Conservation (phyloP, 2,329 filamentous ascomycete genomes). For the Mollisia scopiformis region DNA sequence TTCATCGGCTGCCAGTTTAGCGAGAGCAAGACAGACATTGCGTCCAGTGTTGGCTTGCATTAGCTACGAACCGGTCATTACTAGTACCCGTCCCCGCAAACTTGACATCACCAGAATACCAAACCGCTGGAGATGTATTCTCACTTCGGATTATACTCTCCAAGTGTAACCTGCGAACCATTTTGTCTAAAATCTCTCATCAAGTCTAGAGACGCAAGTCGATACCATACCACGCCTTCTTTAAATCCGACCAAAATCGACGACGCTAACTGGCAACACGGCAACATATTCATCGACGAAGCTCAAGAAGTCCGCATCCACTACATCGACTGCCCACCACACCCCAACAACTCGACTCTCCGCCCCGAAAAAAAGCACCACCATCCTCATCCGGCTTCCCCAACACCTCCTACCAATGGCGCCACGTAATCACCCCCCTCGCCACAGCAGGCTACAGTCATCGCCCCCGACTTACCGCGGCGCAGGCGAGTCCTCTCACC, state of each 20-base stretch:
- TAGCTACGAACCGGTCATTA: not conserved
- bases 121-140: not conserved
- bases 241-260: not conserved
- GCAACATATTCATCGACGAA: not conserved
- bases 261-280: not conserved
- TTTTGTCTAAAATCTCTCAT: not conserved
- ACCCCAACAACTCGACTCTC: not conserved
- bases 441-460: not conserved
- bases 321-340: not conserved
- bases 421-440: not conserved
- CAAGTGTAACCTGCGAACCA: not conserved
- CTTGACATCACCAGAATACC: not conserved
- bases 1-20: too few species aligned
- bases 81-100: not conserved
- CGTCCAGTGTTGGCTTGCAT: too few species aligned
- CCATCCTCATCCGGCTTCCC: constrained; percentile 3
- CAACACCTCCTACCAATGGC: constrained; percentile 3
- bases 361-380: not conserved
- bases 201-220: not conserved
- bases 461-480: constrained; percentile 1
- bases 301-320: not conserved
- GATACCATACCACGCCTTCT: not conserved
- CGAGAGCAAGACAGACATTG: too few species aligned
- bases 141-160: not conserved
- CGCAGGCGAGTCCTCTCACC: not conserved